Base-by-base conservation (phyloP, 164 flowering plant species). In the Akebia trifoliata region DNA sequence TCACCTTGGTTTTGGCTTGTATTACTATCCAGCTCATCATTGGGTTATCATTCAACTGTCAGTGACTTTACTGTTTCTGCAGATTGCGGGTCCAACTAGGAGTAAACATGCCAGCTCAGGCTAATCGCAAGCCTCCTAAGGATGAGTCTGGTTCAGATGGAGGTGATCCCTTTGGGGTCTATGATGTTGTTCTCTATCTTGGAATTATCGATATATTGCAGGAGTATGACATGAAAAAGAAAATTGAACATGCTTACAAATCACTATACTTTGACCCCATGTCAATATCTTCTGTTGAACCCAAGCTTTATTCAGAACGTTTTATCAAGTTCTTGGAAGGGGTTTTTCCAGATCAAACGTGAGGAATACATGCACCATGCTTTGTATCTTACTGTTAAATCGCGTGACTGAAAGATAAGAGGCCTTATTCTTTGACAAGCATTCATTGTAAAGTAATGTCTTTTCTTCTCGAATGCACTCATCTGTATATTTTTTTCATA, bases 71-170 rank as follows among this genome's bases (percentile, higher is more conserved):
- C 4, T 22, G 3, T 15, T 48, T 48, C 1, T 44, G 34, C 74
- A 88, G 97, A 81, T 72, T 93, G 39, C 76, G 82, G 32, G 87
- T 90, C 54, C 95, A 93, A 54, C 57, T 90, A 24, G 98, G 97
- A 37, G 97, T 87, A 10, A 87, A 93, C 75, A 93, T 93, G 98
- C 98, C 98, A 6, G 96, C 98, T 39, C 82, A 82, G 53, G 98
- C 97, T 35, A 74, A 58, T 24, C 83, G 48, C 55, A 93, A 69
- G 74, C 64, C 83, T 62, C 50, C 12, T 7, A 78, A 62, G 36
- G 76, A 73, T 3, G 78, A 62, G 38, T 55, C 36, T 0, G 80
- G 70, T 25, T 59, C 80, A 43, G 12, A 40, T 0, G 81, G 65
- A 42, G 73, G 72, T n/a, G 96, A 89, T 61, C 85, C 78, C 14